These are phyloP conservation scores for Trichoderma reesei DNA, from an alignment of 495 filamentous ascomycete genomes.

Conservation along the genomic window DNA sequence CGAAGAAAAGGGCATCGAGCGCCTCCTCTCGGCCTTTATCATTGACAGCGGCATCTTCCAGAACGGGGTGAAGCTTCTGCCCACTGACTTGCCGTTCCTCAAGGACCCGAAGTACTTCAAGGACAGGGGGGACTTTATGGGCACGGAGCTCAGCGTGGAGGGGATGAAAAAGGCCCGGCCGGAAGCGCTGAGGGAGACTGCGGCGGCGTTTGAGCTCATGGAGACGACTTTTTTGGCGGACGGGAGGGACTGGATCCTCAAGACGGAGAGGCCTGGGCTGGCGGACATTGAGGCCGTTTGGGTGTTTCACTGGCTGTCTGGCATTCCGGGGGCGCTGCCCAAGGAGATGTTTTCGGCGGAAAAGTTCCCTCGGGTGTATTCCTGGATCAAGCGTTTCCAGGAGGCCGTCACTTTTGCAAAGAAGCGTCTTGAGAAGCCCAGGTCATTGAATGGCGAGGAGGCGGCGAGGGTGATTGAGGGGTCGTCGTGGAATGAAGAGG, in stretches of 20 bases:
- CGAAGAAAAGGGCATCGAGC: constrained; percentile 15
- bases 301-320: constrained; percentile 49
- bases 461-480: constrained; percentile 31
- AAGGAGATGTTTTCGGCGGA: constrained; percentile 27
- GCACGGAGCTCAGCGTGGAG: constrained; percentile 8
- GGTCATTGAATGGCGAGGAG: constrained; percentile 37
- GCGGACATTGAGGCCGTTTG: constrained; percentile 55
- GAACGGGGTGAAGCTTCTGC: constrained; percentile 28
- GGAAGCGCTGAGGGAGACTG: constrained; percentile 37
- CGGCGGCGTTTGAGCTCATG: constrained; percentile 33
- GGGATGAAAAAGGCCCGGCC: constrained; percentile 27
- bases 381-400: constrained; percentile 47
- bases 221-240: constrained; percentile 47
- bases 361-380: constrained; percentile 42
- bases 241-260: constrained; percentile 47
- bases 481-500: constrained; percentile 21
- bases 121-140: constrained; percentile 40
- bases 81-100: constrained; percentile 40
- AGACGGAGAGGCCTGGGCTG: constrained; percentile 32
- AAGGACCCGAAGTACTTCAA: constrained; percentile 39
- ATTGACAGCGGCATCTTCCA: constrained; percentile 42
- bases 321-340: constrained; percentile 37
- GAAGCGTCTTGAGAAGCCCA: constrained; percentile 21
- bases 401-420: constrained; percentile 18
- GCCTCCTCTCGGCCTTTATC: constrained; percentile 17